Evolutionary conservation across 345 rosid species (phyloP), one percentile per base, ranked within the genome.

Genomic region (Sisymbrium altissimum): DNA sequence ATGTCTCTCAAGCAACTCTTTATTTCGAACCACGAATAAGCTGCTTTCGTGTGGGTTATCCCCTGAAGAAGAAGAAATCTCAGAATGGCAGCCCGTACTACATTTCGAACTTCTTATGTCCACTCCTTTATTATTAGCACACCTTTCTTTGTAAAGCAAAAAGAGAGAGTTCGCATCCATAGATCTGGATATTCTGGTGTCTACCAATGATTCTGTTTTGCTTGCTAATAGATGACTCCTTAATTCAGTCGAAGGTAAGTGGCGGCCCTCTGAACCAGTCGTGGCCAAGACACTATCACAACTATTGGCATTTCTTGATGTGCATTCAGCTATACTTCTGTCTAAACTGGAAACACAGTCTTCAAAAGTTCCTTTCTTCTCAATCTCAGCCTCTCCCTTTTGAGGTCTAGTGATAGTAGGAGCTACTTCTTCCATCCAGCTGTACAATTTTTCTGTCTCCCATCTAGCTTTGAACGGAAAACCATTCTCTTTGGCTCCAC

Each of bases 371-470:
- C 62, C 62, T 55, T 53, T 70, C 11, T 70, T 77, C 59, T 76
- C 82, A 82, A 60, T 23, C 77, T 60, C 61, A 53, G 54, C 44
- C 55, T 23, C 33, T 50, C 48, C 50, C 0, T 41, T 55, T 56
- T 44, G 52, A 71, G 44, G 6, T 44, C 52, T 68, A 56, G 66
- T 52, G 61, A 75, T 66, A 61, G 63, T 32, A 44, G 88, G 85
- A 86, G 81, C 55, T 49, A 71, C 64, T 70, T 77, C 78, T 21
- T 61, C 80, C 91, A 81, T 87, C 89, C 87, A 83, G 19, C 80
- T 80, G 73, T 81, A 66, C 21, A 78, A 41, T 25, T 74, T 78
- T 55, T 79, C 78, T 39, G 67, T 49, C 77, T 80, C 81, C 80
- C 65, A 73, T 19, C 56, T 64, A 64, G 19, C 21, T 27, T 52